Base-by-base conservation (phyloP, 139 green algal genomes). In the Chlamydomonas asymmetrica region DNA sequence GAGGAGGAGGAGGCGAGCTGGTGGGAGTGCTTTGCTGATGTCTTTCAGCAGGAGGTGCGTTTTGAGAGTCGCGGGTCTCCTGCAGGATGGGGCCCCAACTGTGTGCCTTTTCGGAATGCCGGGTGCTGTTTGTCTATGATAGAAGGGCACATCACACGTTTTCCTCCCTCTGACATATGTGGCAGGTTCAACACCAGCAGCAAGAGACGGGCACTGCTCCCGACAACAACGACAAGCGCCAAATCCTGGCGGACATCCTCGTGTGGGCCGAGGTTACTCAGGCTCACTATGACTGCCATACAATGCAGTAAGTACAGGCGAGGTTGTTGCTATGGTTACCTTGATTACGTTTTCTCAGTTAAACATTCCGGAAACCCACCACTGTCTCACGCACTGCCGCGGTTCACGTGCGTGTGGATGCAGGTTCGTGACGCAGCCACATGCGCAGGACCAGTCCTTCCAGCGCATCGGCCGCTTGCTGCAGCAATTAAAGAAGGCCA, bases 241-340 rank as follows among this genome's bases (percentile, higher is more conserved):
- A 89, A 29, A 82, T 89, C 38, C 62, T 89, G 3, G 84, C 84
- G 39, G 84, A 89, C 63, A 85, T 89, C 66, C 77, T 89, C 3
- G 84, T 89, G 32, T 89, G 84, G 84, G 84, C 84, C 4, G 84
- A 89, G 54, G 67, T 89, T 27, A 89, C 84, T 9, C 80, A 84
- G 34, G n/a, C 67, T 1, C 77, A 85, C 40, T 89, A 89, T 50
- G 84, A 85, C 56, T 34, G 48, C 16, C 43, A 60, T 2, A 84
- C 80, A 18, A 43, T 71, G 5, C 73, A 72, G 83, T 88, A 37
- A 73, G 74, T 63, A 34, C 7, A 13, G 5, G 48, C 41, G n/a
- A 35, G 5, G 69, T 71, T 3, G 9, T 18, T 32, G 18, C 34
- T 48, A 7, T 50, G 10, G 6, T 16, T 22, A 5, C 35, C 22